Evolutionary conservation across 768 basidiomycete species (phyloP), one percentile per base, ranked within the genome.

Genomic region (Podaxis sp.): DNA sequence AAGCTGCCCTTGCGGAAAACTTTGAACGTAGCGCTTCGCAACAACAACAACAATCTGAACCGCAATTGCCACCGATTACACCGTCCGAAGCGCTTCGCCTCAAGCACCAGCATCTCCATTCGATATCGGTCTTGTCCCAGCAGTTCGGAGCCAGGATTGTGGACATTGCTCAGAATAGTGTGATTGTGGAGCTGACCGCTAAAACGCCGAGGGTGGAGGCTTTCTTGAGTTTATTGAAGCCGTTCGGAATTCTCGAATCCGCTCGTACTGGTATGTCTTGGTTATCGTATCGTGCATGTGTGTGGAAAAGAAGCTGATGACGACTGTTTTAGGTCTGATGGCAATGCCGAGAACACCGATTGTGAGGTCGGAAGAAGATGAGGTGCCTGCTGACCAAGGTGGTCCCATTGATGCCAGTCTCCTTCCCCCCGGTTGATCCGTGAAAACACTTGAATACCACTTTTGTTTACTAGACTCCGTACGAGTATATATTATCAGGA

Each of bases 311-410:
- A 48, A 65, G 28, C 65, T 48, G 26, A 20, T 60, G 38, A 58
- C 30, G 55, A 15, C 52, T 56, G 56, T 37, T 4, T 26, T 53
- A 96, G 96, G 96, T 71, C 78, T 93, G 41, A 99, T 99, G 96
- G 96, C 93, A 5, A 97, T 99, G 92, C 97, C 97, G 3, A 86
- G 97, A 64, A 97, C 97, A 4, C 96, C 96, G 2, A 91, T 99
- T 70, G 61, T 62, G 17, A 78, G 81, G 58, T 74, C 69, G 1
- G 87, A 87, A 4, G 87, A 87, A 5, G 87, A 86, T 13, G 89
- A 87, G 12, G 72, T 68, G 3, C 62, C 69, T 4, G 73, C 72
- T 3, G 75, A 77, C 26, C 84, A 82, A 24, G 86, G 82, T 52
- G 87, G 80, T 50, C 76, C 77, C n/a, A 83, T 99, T 48, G 97